phyloP scores from a whole-genome alignment of 306 rosid genomes.

The Cucumis hystrix region DNA sequence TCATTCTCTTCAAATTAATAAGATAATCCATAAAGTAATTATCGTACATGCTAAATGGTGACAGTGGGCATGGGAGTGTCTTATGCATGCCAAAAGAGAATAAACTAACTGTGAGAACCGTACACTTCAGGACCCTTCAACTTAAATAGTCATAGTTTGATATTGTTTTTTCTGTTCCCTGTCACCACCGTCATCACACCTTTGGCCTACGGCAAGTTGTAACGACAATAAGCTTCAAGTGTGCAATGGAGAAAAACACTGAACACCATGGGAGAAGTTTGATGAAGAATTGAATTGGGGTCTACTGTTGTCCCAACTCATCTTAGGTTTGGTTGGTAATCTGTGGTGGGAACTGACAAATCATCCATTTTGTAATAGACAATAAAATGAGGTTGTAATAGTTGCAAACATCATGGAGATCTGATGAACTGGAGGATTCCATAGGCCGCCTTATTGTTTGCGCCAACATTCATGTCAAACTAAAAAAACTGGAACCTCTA shows the following conservation, averaged over 20 bases:
- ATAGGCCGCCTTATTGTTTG: background rate
- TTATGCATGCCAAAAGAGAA: background rate
- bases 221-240: no score
- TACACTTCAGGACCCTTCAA: background rate
- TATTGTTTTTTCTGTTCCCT: background rate
- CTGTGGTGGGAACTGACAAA: no score
- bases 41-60: background rate
- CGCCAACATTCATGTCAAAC: background rate
- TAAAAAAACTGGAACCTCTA: background rate
- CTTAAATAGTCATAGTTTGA: no score
- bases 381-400: background rate
- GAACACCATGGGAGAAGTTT: no score
- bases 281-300: no score
- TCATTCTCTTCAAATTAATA: constrained; percentile 10
- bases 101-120: background rate
- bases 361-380: background rate
- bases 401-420: background rate
- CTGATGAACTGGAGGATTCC: background rate
- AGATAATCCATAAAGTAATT: background rate
- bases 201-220: no score
- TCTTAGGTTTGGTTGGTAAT: no score
- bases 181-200: background rate
- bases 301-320: no score
- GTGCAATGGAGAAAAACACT: no score
- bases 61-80: background rate